Base-by-base conservation (phyloP, 2,329 filamentous ascomycete species). In the Talaromyces sp. region DNA sequence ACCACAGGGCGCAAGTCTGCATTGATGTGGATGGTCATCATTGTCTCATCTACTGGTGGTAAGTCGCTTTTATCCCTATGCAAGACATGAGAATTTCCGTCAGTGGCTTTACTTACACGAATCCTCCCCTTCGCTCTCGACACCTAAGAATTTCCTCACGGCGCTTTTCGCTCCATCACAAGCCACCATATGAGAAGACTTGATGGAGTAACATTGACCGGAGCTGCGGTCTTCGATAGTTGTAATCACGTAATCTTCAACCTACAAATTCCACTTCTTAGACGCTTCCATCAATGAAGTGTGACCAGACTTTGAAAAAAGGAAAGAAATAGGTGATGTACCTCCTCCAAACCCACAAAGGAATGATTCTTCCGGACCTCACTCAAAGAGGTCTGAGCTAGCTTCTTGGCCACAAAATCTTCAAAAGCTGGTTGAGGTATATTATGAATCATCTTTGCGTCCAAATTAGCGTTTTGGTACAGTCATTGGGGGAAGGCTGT, bases 11-110 rank as follows among this genome's bases (percentile, higher is more conserved):
- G 69, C 2, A 79, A 66, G 51, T 80, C 68, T 0, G 76, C 75
- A 46, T 77, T 77, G 62, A 79, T 74, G 48, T 79, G 76, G 14
- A 79, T 79, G 0, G 77, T 79, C 77, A 79, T 79, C 77, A 79
- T 79, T 0, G 75, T 78, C 58, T 78, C 75, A 41, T 75, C 74
- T 76, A 8, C 7, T n/a, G 17, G 46, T 27, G 17, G 32, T 63
- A 56, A 63, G 56, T 62, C 27, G 52, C 29, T 38, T 41, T 59
- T 3, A 4, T 14, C 10, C 27, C 24, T 24, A 21, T n/a, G 17
- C 41, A 12, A 19, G 8, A 48, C 43, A 48, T 48, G 9, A 3
- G 17, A 9, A 35, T 14, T 26, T 29, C 27, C 27, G 43, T 24
- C n/a, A 7, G 17, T 19, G 19, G 43, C 19, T 46, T 46, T 19